Evolutionary conservation across 1,139 yeast species (phyloP).

Genomic region (Saccharomyces uvarum): DNA sequence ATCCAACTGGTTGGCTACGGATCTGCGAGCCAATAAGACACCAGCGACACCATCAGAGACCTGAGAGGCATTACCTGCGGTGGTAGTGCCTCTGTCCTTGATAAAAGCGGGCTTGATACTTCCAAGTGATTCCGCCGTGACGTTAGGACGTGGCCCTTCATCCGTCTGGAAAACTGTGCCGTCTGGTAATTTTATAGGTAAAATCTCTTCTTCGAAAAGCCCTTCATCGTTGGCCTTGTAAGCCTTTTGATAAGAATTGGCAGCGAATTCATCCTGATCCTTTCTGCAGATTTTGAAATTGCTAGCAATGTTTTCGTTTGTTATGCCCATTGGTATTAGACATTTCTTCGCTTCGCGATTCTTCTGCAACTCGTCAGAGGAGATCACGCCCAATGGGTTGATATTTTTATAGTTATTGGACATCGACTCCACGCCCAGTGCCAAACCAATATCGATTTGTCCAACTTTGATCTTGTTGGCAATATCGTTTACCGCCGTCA

Average conservation of each 20-base stretch:
- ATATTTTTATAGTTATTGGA: conserved; percentile 70
- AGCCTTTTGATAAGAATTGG: conserved; percentile 79
- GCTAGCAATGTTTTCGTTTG: conserved; percentile 69
- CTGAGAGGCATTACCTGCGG: conserved; percentile 95
- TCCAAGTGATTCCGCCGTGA: conserved; percentile 64
- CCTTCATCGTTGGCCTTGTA: conserved; percentile 65
- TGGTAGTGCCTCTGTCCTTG: conserved; percentile 69
- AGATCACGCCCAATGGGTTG: conserved; percentile 51
- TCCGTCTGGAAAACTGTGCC: conserved; percentile 53
- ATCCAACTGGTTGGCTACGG: conserved; percentile 70
- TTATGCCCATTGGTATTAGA: conserved; percentile 85
- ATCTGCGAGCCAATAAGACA: conserved; percentile 76
- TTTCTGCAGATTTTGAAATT: conserved; percentile 58
- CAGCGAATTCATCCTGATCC: conserved; percentile 82
- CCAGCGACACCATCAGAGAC: conserved; percentile 94
- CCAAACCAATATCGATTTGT: conserved; percentile 85
- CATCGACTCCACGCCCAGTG: conserved; percentile 92
- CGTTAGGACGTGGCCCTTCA: conserved; percentile 87
- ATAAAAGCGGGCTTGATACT: conserved; percentile 85
- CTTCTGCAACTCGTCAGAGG: conserved; percentile 42
- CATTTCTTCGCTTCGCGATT: conserved; percentile 52
- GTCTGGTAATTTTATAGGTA: conserved; percentile 49
- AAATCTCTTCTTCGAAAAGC: conserved; percentile 72
- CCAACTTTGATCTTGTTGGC: conserved; percentile 83
- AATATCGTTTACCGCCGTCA: conserved; percentile 81